Evolutionary conservation across 2,329 filamentous ascomycete genomes (phyloP), one percentile per base, ranked within the genome.

Genomic region (Lachnellula cervina): DNA sequence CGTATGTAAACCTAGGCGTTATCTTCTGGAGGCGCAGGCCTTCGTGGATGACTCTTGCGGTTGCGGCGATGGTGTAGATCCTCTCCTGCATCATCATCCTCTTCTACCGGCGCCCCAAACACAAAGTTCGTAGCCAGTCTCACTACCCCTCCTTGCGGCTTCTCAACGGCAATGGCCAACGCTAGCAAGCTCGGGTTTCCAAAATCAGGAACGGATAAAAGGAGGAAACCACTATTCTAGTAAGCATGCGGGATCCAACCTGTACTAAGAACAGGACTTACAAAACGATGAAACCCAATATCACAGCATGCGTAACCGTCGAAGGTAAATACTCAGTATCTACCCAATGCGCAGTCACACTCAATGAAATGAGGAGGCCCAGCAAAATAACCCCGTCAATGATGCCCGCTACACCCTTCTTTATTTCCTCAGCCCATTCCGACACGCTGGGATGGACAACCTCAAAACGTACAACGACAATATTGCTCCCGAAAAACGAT

Each of bases 271-370:
- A 7, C 37, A 5, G 11, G 23, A 60, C 61, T 59, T 38, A 63
- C 61, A 63, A 63, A 8, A 34, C 48, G 35, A 63, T 35, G 43
- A 59, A 60, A 11, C 55, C 59, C 40, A 63, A 43, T 7, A 63
- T 53, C 8, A 59, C 57, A 28, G 53, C 60, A 23, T 23, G 42
- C 51, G 47, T 21, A 2, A 40, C 32, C 42, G 21, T 23, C 21
- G 42, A 19, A 44, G 42, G 42, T 19, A 23, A 5, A 44, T 13
- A 21, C 17, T 23, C 19, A 8, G 42, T 44, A 44, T 44, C 55
- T n/a, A 63, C 52, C 35, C 52, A 49, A 38, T 51, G 25, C 21
- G 55, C 59, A 48, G 57, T 38, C 48, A 61, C 19, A n/a, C 51
- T 49, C 53, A 63, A 35, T 21, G 53, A 52, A n/a, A 58, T 42